Conservation (phyloP, 1,284 basidiomycete genomes). For the Melampsora medusae region DNA sequence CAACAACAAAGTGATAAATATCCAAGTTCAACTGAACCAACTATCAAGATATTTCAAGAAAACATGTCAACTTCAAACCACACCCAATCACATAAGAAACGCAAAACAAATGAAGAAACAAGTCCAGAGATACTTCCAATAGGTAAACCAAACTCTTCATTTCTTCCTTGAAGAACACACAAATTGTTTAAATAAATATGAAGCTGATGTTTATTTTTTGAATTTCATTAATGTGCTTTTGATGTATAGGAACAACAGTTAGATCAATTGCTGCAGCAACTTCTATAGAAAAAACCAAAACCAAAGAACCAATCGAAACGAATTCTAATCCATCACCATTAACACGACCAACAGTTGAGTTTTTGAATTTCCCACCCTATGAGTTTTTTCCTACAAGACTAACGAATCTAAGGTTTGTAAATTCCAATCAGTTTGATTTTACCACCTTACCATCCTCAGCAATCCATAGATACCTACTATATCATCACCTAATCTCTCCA, state of each 20-base stretch:
- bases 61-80: too few relatives aligned
- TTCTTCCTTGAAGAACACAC: background rate
- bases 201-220: background rate
- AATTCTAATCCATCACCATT: conserved; percentile 2
- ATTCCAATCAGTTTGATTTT: conserved; percentile 1
- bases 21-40: too few relatives aligned
- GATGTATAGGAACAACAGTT: conserved; percentile 6
- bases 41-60: too few relatives aligned
- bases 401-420: background rate
- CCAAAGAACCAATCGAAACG: background rate
- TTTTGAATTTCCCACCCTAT: too few relatives aligned
- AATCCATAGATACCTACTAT: background rate
- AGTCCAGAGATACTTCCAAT: conserved; percentile 4
- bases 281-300: conserved; percentile 1
- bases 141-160: background rate
- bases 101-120: background rate
- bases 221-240: background rate
- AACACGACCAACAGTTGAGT: background rate
- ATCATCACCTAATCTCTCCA: background rate
- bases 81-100: background rate
- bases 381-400: background rate
- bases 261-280: conserved; percentile 8
- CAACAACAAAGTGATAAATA: too few relatives aligned
- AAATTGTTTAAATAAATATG: background rate
- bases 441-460: background rate